Evolutionary conservation across 345 rosid species (phyloP), one percentile per base, ranked within the genome.

Genomic region (Salix viminalis): DNA sequence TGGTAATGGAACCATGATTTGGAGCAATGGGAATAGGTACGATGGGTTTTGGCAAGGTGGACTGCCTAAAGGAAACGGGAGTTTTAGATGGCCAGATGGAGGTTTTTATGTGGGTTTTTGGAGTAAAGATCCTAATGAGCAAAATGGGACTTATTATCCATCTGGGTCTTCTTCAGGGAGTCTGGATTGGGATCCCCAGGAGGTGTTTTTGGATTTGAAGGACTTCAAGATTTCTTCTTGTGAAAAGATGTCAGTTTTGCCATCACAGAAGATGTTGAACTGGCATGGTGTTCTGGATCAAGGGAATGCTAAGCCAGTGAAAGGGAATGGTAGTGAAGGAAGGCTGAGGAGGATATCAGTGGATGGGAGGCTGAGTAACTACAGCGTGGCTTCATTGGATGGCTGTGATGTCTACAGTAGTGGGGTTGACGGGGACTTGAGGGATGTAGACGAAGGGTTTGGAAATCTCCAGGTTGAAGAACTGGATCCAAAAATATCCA

Each of bases 11-110:
- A 91, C 97, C 0, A 77, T 96, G 92, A 84, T 90, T 42, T 96
- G 97, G 99, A 80, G 79, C 69, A 89, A 87, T 75, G 98, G 92
- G 42, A 93, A 96, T 76, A 85, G 96, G 68, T 94, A 91, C 76
- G 99, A 96, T 75, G 99, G 99, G 0, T 87, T 79, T 67, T 96
- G 99, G 99, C 97, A 92, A 64, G 96, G 90, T 48, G 92, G 92
- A 4, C 79, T 86, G 61, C 99, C 99, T 8, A 92, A 87, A 80
- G 99, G 99, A 36, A 92, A 91, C 76, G 99, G 99, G 26, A 93
- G 92, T 0, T 93, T 83, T 44, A 83, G 86, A 36, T 92, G 94
- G 94, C 56, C 87, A 0, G 95, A 91, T 11, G 97, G 95, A 34
- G 89, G 97, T 73, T 89, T 89, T 69, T 96, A 93, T 64, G 98